A percentile compares a stretch with the other conserved stretches of the same genome.
Conservation (phyloP, 768 basidiomycete species). For the Boletus patriciae region DNA sequence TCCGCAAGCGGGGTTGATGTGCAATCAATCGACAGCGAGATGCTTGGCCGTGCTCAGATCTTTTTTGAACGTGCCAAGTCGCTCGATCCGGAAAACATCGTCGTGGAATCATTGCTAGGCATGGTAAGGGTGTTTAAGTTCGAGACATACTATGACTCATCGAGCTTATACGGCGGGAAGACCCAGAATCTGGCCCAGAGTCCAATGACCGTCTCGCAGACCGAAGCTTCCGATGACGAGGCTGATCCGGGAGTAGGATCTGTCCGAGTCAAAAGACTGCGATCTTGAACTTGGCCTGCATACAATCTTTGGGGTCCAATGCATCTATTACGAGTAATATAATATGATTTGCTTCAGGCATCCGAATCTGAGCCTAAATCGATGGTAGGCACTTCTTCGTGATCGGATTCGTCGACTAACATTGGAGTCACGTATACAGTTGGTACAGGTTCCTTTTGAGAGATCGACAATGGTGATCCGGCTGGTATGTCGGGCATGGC, state of each 20-base stretch:
- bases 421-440: constrained; percentile 7
- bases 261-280: constrained; percentile 12
- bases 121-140: constrained; percentile 42
- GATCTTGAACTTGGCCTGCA: constrained; percentile 8
- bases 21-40: constrained; percentile 41
- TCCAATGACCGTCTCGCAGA: constrained; percentile 5
- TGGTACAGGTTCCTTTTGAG: constrained; percentile 7
- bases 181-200: constrained; percentile 26
- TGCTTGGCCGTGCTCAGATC: constrained; percentile 47
- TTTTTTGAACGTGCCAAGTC: constrained; percentile 64
- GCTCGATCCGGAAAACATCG: constrained; percentile 57
- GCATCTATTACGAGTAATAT: not conserved
- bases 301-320: not conserved
- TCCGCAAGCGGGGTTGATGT: constrained; percentile 2
- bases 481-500: not conserved
- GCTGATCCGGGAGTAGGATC: constrained; percentile 7
- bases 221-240: constrained; percentile 40
- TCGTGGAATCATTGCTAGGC: constrained; percentile 52
- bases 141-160: not conserved
- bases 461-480: not conserved
- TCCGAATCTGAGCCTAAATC: constrained; percentile 82
- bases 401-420: constrained; percentile 48
- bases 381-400: constrained; percentile 77
- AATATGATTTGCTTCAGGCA: constrained; percentile 5
- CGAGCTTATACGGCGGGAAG: constrained; percentile 7